Base-by-base conservation (phyloP, 2,329 filamentous ascomycete species). In the Diplodia sapinea region DNA sequence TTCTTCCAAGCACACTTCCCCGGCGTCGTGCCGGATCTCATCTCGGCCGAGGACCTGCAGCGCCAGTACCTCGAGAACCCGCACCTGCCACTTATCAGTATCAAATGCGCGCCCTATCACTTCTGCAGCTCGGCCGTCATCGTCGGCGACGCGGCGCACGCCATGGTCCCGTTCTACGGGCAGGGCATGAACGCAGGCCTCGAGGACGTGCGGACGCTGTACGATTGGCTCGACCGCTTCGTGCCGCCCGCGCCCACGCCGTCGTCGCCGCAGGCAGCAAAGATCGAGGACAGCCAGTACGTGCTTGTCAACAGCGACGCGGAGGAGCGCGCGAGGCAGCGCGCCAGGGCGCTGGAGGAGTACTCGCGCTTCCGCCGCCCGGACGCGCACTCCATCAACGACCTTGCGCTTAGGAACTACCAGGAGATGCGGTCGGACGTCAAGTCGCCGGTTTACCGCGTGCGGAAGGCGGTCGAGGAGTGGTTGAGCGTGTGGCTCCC, bases 131-230 rank as follows among this genome's bases (percentile, higher is more conserved):
- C 89, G 0, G 93, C 86, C 38, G 93, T 96, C 69, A 92, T 99
- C 59, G 77, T 99, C 43, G 95, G 95, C 68, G 95, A 99, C 76
- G 93, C 95, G 8, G 94, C 95, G 0, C 95, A 99, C 77, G 95
- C 96, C 68, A 97, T 99, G 89, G 93, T 99, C 0, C 95, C 95
- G 0, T 99, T 99, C 79, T 99, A 98, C 78, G 95, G 95, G 0
- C 95, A 99, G 78, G 95, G 95, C 47, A 96, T 99, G 89, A 99
- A 99, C 75, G 91, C 95, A 0, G 95, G 95, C 0, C 87, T 99
- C 51, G 95, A 99, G 81, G 94, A 97, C 74, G 93, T 99, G 13
- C 89, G 91, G 8, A 89, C 96, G 5, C 86, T 99, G 0, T 99
- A 97, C 79, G 87, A 89, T 0, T 84, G 91, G 52, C 83, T 98